Conservation (phyloP, 2,329 filamentous ascomycete genomes). For the Colletotrichum musicola region DNA sequence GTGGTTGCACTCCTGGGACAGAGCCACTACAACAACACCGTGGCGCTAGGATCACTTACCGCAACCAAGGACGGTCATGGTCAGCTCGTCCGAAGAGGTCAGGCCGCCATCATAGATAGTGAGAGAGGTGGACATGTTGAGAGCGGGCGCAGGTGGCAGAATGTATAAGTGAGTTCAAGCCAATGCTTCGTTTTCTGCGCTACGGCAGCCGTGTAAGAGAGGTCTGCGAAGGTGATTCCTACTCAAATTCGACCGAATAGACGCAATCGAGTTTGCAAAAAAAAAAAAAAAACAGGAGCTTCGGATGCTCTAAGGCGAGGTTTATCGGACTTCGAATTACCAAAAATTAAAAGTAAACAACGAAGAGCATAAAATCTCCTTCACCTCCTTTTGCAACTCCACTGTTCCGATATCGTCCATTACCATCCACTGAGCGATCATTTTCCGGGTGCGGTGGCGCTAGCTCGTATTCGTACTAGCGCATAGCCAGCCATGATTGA, state of each 20-base stretch:
- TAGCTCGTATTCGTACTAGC: constrained; percentile 11
- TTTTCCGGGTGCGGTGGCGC: constrained; percentile 10
- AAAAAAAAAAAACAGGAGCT: background rate
- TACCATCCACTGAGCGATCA: constrained; percentile 24
- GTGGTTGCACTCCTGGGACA: too few species aligned
- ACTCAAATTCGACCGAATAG: background rate
- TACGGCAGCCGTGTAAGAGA: background rate
- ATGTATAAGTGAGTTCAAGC: constrained; percentile 27
- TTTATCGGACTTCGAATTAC: background rate
- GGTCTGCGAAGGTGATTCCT: background rate
- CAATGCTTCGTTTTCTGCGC: background rate
- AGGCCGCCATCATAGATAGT: constrained; percentile 45
- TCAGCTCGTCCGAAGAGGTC: constrained; percentile 64
- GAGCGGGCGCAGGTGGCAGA: constrained; percentile 15
- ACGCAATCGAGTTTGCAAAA: background rate
- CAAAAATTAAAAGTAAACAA: constrained; percentile 6
- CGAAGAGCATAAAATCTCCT: constrained; percentile 19
- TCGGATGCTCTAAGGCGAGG: background rate
- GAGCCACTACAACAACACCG: too few species aligned
- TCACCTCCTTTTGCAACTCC: constrained; percentile 35
- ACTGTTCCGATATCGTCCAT: constrained; percentile 37
- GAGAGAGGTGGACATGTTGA: constrained; percentile 46
- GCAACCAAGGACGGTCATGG: constrained; percentile 84
- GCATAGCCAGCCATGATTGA: background rate
- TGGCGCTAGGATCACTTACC: constrained; percentile 63